phyloP scores from a whole-genome alignment of 495 filamentous ascomycete species.

The Sporormia fimetaria region DNA sequence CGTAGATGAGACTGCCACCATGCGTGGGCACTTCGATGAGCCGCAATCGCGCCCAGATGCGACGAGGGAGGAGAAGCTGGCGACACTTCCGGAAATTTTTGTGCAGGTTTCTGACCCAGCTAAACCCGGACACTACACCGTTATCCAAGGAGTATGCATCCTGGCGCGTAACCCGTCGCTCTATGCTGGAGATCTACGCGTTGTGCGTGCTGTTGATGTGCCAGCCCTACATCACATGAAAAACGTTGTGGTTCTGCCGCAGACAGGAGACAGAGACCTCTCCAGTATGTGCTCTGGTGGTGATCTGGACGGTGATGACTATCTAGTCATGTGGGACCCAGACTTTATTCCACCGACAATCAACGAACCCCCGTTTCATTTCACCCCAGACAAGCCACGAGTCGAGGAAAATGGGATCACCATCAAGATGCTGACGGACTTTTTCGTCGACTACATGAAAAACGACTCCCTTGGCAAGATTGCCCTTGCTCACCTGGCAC shows the following conservation, averaged over 20 bases:
- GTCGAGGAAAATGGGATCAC: conserved; percentile 47
- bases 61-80: conserved; percentile 24
- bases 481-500: conserved; percentile 72
- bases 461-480: conserved; percentile 71
- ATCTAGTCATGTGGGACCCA: conserved; percentile 83
- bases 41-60: conserved; percentile 8
- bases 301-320: conserved; percentile 94
- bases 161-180: conserved; percentile 89
- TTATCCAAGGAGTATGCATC: conserved; percentile 70
- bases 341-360: conserved; percentile 58
- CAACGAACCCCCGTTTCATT: conserved; percentile 67
- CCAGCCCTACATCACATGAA: conserved; percentile 60
- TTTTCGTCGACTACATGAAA: conserved; percentile 92
- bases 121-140: conserved; percentile 40
- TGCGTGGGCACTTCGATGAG: conserved; percentile 55
- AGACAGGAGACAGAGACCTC: conserved; percentile 71
- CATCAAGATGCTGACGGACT: conserved; percentile 58
- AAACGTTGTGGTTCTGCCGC: conserved; percentile 79
- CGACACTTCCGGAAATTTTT: conserved; percentile 73
- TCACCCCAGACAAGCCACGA: conserved; percentile 41
- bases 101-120: conserved; percentile 56
- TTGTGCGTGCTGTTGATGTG: conserved; percentile 73
- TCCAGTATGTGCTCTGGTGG: conserved; percentile 93
- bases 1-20: conserved; percentile 66
- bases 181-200: conserved; percentile 84